phyloP scores from a whole-genome alignment of 2,329 filamentous ascomycete species.

The Aureobasidium sp. region DNA sequence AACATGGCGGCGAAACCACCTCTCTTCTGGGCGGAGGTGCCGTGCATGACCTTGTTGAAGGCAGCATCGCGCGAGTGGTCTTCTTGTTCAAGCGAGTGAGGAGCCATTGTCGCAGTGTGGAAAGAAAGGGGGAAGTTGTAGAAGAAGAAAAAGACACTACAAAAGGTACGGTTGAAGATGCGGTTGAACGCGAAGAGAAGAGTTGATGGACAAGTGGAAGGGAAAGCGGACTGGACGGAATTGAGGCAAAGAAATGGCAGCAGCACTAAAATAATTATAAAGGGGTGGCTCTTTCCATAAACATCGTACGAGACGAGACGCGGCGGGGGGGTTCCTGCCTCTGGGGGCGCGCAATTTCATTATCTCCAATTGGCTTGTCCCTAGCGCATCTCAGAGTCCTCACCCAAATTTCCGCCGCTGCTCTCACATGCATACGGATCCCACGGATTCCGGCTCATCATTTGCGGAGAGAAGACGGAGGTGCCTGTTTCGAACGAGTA shows the following conservation, averaged over 20 bases:
- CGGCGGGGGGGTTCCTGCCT: not conserved
- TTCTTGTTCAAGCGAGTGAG: slow-evolving; percentile 34
- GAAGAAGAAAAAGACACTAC: slow-evolving; percentile 11
- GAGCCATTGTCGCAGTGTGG: slow-evolving; percentile 19
- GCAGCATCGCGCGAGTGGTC: slow-evolving; percentile 45
- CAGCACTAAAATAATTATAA: slow-evolving; percentile 13
- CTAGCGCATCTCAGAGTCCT: not conserved
- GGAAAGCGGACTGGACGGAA: not conserved
- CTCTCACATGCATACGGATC: not conserved
- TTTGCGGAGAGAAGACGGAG: slow-evolving; percentile 8
- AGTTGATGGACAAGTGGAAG: slow-evolving; percentile 5
- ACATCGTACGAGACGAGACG: slow-evolving; percentile 9
- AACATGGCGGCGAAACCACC: slow-evolving; percentile 76
- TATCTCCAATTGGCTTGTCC: slow-evolving; percentile 3
- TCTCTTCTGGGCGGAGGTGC: slow-evolving; percentile 71
- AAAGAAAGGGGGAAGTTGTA: slow-evolving; percentile 1
- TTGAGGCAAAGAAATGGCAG: slow-evolving; percentile 7
- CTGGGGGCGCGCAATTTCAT: slow-evolving; percentile 5
- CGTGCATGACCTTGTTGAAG: slow-evolving; percentile 79
- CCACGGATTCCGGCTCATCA: not conserved
- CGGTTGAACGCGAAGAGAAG: slow-evolving; percentile 13
- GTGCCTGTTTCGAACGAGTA: slow-evolving; percentile 18
- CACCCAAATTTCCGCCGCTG: slow-evolving; percentile 11
- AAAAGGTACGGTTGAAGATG: slow-evolving; percentile 7
- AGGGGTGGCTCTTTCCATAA: slow-evolving; percentile 10